phyloP scores from a whole-genome alignment of 306 rosid species.

The Sicyos edulis region DNA sequence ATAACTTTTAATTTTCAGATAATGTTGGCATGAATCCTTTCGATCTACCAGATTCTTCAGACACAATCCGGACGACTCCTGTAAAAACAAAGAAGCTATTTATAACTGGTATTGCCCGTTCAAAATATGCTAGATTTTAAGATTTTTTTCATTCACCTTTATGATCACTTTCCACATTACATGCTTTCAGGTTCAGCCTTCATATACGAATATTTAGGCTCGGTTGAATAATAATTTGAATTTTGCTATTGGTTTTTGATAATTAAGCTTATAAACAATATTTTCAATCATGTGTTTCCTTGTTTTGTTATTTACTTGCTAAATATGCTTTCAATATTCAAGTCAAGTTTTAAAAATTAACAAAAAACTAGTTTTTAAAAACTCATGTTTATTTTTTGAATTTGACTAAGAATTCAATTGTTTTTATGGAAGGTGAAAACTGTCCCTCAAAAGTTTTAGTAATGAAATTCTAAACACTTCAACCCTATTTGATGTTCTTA shows the following conservation, averaged over 20 bases:
- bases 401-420: neutral
- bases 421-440: neutral
- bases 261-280: neutral
- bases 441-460: too few relatives aligned
- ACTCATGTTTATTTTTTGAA: too few relatives aligned
- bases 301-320: too few relatives aligned
- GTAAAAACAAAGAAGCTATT: slow-evolving; percentile 47
- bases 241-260: too few relatives aligned
- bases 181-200: neutral
- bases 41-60: slow-evolving; percentile 28
- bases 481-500: neutral
- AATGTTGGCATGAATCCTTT: slow-evolving; percentile 19
- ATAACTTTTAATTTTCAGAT: slow-evolving; percentile 28
- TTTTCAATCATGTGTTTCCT: too few relatives aligned
- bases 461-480: too few relatives aligned
- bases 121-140: neutral
- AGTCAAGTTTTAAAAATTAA: too few relatives aligned
- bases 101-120: slow-evolving; percentile 37
- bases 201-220: slow-evolving; percentile 5
- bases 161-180: neutral
- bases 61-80: slow-evolving; percentile 28
- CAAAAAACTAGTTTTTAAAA: too few relatives aligned
- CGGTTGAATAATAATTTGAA: too few relatives aligned
- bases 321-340: too few relatives aligned
- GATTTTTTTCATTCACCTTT: neutral